A percentile compares a stretch with the other conserved stretches of the same genome.
These are phyloP conservation scores for Pulveroboletus sp. DNA, from an alignment of 768 basidiomycete species.

Conservation along the genomic window DNA sequence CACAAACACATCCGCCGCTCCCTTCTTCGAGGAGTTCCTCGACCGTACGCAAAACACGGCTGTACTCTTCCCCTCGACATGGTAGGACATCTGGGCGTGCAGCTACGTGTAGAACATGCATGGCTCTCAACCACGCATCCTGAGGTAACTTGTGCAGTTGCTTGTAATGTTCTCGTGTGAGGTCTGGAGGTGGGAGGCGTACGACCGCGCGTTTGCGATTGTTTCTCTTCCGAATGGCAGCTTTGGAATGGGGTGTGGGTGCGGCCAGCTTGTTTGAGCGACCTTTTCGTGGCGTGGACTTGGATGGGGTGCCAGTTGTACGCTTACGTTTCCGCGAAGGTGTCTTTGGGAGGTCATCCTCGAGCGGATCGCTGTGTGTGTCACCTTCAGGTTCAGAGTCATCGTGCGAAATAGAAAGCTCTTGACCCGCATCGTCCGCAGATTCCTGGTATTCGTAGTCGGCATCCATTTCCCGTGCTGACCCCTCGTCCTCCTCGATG, in stretches of 20 bases:
- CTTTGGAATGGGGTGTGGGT: slow-evolving; percentile 76
- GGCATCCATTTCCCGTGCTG: slow-evolving; percentile 14
- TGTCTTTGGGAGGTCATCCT: slow-evolving; percentile 41
- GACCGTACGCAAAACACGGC: slow-evolving; percentile 66
- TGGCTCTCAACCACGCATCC: slow-evolving; percentile 82
- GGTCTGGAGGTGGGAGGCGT: slow-evolving; percentile 35
- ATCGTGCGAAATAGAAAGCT: slow-evolving; percentile 15
- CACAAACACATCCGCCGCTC: slow-evolving; percentile 93
- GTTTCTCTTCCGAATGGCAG: slow-evolving; percentile 49
- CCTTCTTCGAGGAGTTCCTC: slow-evolving; percentile 88
- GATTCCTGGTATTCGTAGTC: slow-evolving; percentile 25
- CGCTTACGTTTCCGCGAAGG: slow-evolving; percentile 54
- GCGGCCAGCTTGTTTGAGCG: slow-evolving; percentile 44
- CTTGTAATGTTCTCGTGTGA: slow-evolving; percentile 35
- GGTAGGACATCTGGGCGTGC: slow-evolving; percentile 87
- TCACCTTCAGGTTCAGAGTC: slow-evolving; percentile 28
- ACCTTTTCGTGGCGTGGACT: slow-evolving; percentile 35
- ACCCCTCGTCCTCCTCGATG: slow-evolving; percentile 23
- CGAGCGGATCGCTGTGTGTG: slow-evolving; percentile 21
- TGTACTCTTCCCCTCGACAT: slow-evolving; percentile 84
- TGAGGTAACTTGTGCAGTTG: slow-evolving; percentile 51
- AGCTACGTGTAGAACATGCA: slow-evolving; percentile 91
- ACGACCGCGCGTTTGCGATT: slow-evolving; percentile 27
- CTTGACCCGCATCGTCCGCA: slow-evolving; percentile 18
- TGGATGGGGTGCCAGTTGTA: slow-evolving; percentile 23